These are phyloP conservation scores for Clarireedia monteithiana DNA, from an alignment of 2,329 filamentous ascomycete genomes.

Conservation along the genomic window DNA sequence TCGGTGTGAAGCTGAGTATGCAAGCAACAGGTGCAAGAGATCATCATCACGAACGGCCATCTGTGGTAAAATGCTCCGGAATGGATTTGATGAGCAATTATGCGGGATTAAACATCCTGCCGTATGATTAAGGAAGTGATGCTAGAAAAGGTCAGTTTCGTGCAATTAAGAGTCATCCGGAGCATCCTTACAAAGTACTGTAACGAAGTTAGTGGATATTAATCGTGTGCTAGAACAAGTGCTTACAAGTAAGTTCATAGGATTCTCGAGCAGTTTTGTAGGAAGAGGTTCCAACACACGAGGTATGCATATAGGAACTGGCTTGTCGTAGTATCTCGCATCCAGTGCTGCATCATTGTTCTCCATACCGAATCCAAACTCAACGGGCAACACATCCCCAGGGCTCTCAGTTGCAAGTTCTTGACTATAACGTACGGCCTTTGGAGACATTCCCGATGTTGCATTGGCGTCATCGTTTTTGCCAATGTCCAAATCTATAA, in stretches of 20 bases:
- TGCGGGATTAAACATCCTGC: constrained; percentile 51
- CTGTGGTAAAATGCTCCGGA: constrained; percentile 41
- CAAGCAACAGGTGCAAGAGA: constrained; percentile 67
- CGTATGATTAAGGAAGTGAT: constrained; percentile 70
- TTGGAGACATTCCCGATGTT: constrained; percentile 43
- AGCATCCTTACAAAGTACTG: constrained; percentile 40
- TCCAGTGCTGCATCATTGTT: constrained; percentile 45
- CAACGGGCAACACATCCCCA: constrained; percentile 31
- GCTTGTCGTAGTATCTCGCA: constrained; percentile 62
- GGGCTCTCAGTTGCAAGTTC: constrained; percentile 3
- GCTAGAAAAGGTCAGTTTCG: constrained; percentile 26
- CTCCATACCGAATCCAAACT: constrained; percentile 41
- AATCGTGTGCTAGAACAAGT: not conserved
- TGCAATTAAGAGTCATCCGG: constrained; percentile 5
- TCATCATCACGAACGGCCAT: constrained; percentile 64
- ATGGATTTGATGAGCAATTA: constrained; percentile 44
- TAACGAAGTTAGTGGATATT: not conserved
- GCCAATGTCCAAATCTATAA: constrained; percentile 60
- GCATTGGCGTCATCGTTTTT: constrained; percentile 64
- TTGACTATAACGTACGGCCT: constrained; percentile 28
- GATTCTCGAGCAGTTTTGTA: constrained; percentile 54
- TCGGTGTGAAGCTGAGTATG: constrained; percentile 79
- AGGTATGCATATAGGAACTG: constrained; percentile 53
- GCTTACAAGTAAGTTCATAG: constrained; percentile 62
- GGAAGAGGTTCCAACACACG: constrained; percentile 42